A percentile compares a stretch with the other conserved stretches of the same genome.
Evolutionary conservation across 2,329 filamentous ascomycete species (phyloP).

Genomic region (Aspergillus awamori): DNA sequence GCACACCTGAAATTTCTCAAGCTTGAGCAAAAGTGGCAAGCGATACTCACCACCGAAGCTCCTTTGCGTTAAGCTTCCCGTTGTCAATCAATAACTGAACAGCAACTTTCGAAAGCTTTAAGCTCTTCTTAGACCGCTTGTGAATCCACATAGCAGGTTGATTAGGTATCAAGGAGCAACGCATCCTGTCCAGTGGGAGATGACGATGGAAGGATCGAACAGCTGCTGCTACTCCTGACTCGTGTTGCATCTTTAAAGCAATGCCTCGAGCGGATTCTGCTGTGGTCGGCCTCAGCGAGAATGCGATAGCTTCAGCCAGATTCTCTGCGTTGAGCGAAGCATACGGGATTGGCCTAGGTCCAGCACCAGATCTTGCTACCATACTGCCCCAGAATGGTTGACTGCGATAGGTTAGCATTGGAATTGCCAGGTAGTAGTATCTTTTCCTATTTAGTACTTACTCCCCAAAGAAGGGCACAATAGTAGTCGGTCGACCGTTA

Average conservation of each 20-base stretch:
- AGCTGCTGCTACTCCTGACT: constrained; percentile 46
- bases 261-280: constrained; percentile 42
- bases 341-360: constrained; percentile 52
- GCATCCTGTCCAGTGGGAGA: constrained; percentile 29
- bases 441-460: constrained; percentile 17
- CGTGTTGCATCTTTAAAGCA: constrained; percentile 42
- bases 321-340: constrained; percentile 49
- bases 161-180: constrained; percentile 28
- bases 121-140: constrained; percentile 9
- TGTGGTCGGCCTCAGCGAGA: constrained; percentile 46
- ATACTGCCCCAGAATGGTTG: constrained; percentile 60
- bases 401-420: constrained; percentile 16
- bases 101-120: constrained; percentile 29
- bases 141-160: constrained; percentile 36
- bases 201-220: constrained; percentile 51
- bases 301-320: constrained; percentile 51
- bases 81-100: constrained; percentile 30
- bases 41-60: constrained; percentile 26
- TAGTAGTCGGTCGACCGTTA: constrained; percentile 55
- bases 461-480: constrained; percentile 63
- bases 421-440: not conserved
- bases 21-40: not conserved
- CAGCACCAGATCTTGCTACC: constrained; percentile 54
- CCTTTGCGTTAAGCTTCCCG: constrained; percentile 21
- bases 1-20: not conserved